These are phyloP conservation scores for Colletotrichum limetticola DNA, from an alignment of 2,329 filamentous ascomycete species.

Conservation along the genomic window DNA sequence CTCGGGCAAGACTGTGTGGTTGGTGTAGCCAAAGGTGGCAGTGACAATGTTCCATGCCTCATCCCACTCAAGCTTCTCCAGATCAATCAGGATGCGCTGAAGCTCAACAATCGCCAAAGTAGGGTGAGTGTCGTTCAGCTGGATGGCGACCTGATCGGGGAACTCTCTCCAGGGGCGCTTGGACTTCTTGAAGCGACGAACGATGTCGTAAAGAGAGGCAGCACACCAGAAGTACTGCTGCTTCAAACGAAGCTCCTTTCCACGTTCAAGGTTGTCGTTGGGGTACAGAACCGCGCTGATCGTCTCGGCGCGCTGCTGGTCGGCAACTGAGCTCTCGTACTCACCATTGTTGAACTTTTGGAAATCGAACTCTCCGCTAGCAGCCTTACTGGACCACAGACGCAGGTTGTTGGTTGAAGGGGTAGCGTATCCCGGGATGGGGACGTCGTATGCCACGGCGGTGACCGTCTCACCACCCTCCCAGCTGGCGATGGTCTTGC, in stretches of 20 bases:
- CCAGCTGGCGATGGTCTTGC: conserved; percentile 82
- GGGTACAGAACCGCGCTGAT: conserved; percentile 98
- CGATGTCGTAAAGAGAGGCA: conserved; percentile 94
- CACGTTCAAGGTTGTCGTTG: conserved; percentile 95
- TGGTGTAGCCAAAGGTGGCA: conserved; percentile 92
- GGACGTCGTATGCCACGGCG: conserved; percentile 93
- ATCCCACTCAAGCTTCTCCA: conserved; percentile 93
- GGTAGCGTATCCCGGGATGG: conserved; percentile 90
- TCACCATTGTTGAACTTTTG: conserved; percentile 99
- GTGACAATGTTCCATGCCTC: conserved; percentile 87
- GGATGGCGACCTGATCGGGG: conserved; percentile 93
- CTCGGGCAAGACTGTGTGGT: conserved; percentile 97
- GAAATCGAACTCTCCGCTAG: conserved; percentile 97
- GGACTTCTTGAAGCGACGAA: conserved; percentile 97
- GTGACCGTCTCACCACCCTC: conserved; percentile 93
- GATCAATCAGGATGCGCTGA: conserved; percentile 89
- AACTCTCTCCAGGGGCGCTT: conserved; percentile 93
- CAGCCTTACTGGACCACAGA: conserved; percentile 97
- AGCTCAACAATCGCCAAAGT: conserved; percentile 96
- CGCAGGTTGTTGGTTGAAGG: conserved; percentile 95
- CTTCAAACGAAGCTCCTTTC: conserved; percentile 97
- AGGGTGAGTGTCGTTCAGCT: conserved; percentile 97
- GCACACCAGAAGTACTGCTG: conserved; percentile 99
- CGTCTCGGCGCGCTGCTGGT: conserved; percentile 98
- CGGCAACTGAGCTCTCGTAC: conserved; percentile 97